These are phyloP conservation scores for Aspergillus nanangensis DNA, from an alignment of 495 filamentous ascomycete genomes.

Conservation along the genomic window DNA sequence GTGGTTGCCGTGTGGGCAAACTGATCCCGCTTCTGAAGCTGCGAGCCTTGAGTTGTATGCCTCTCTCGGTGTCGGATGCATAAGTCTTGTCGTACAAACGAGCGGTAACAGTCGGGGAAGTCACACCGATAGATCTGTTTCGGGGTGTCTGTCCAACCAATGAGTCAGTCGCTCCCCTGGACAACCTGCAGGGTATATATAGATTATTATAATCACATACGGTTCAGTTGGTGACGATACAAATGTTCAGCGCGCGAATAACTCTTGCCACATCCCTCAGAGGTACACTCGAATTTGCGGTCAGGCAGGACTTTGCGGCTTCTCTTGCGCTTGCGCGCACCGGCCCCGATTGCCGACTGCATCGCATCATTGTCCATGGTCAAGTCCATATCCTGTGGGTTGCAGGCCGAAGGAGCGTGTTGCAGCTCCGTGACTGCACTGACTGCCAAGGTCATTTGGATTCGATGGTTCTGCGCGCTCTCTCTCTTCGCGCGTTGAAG, in stretches of 20 bases:
- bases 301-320: constrained; percentile 79
- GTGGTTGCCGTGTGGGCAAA: constrained; percentile 27
- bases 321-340: constrained; percentile 66
- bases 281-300: constrained; percentile 91
- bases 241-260: constrained; percentile 97
- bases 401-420: too few species aligned
- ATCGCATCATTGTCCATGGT: constrained; percentile 25
- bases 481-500: too few species aligned
- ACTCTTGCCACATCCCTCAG: constrained; percentile 87
- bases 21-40: constrained; percentile 82
- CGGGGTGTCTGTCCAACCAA: constrained; percentile 60
- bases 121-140: constrained; percentile 97
- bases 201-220: constrained; percentile 41
- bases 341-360: constrained; percentile 24
- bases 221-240: constrained; percentile 94
- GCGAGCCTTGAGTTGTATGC: constrained; percentile 93
- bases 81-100: constrained; percentile 92
- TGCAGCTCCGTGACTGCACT: constrained; percentile 24
- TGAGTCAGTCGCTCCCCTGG: constrained; percentile 11
- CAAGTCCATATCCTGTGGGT: constrained; percentile 13
- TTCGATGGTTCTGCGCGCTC: too few species aligned
- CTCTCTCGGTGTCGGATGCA: constrained; percentile 91
- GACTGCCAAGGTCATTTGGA: constrained; percentile 18
- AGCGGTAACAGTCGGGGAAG: constrained; percentile 83
- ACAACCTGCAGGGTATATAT: not conserved